A percentile compares a stretch with the other conserved stretches of the same genome.
phyloP scores from a whole-genome alignment of 2,329 filamentous ascomycete genomes.

The Pseudocercospora crystallina region DNA sequence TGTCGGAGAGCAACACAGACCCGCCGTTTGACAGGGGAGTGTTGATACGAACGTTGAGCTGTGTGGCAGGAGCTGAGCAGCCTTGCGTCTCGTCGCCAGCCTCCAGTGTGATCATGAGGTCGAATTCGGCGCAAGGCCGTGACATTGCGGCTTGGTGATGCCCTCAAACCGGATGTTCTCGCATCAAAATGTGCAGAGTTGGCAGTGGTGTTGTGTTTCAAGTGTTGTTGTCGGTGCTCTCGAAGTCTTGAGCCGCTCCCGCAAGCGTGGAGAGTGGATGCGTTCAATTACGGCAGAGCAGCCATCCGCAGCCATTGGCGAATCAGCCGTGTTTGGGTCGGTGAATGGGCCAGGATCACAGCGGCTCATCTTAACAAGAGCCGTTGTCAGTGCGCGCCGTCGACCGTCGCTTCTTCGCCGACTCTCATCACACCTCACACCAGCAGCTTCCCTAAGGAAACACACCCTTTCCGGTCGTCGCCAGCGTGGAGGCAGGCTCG shows the following conservation, averaged over 20 bases:
- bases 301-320: no score
- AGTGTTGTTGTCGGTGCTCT: no score
- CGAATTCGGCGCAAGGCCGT: no score
- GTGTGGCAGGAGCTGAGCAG: not conserved
- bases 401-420: slow-evolving; percentile 1
- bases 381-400: not conserved
- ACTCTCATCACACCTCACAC: not conserved
- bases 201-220: no score
- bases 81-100: not conserved
- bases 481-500: not conserved
- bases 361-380: not conserved
- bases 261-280: no score
- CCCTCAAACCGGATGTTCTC: slow-evolving; percentile 1
- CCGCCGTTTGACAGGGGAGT: slow-evolving; percentile 1
- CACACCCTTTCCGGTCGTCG: slow-evolving; percentile 3
- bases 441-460: slow-evolving; percentile 1
- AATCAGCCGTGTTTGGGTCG: no score
- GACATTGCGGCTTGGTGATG: not conserved
- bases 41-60: not conserved
- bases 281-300: no score
- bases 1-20: not conserved
- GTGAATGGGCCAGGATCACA: no score
- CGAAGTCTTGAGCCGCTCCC: no score
- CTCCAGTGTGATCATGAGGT: not conserved
- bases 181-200: not conserved